phyloP scores from a whole-genome alignment of 1,284 basidiomycete species.

The Amylostereum areolatum region DNA sequence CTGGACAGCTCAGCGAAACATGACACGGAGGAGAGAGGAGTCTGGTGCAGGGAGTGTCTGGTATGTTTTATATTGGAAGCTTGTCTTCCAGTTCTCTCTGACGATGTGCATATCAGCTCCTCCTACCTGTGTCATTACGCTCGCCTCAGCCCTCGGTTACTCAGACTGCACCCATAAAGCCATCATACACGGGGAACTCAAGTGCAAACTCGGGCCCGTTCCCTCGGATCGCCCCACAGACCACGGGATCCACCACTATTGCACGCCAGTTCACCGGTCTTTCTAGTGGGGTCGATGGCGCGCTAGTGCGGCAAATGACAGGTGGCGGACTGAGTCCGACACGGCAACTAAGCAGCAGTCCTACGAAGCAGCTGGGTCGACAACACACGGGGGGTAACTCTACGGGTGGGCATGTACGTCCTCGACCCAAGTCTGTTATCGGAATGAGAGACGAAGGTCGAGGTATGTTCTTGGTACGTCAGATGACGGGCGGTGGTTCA shows the following conservation, averaged over 20 bases:
- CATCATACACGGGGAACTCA: conserved; percentile 40
- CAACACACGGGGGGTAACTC: conserved; percentile 15
- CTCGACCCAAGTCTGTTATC: conserved; percentile 30
- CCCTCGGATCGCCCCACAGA: conserved; percentile 38
- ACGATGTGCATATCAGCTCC: conserved; percentile 36
- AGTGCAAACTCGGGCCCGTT: conserved; percentile 34
- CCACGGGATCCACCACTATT: conserved; percentile 65
- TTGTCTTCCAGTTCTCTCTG: background rate
- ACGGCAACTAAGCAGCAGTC: conserved; percentile 34
- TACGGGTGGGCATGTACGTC: conserved; percentile 10
- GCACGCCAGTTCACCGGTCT: conserved; percentile 71
- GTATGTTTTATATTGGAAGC: conserved; percentile 34
- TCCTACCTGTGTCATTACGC: conserved; percentile 44
- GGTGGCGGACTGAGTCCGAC: conserved; percentile 63
- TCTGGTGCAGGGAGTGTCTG: conserved; percentile 80
- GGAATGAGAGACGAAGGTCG: conserved; percentile 30
- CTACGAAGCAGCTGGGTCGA: conserved; percentile 21
- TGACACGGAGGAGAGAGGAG: conserved; percentile 51
- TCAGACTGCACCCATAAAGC: conserved; percentile 35
- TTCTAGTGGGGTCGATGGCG: conserved; percentile 34
- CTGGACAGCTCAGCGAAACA: conserved; percentile 78
- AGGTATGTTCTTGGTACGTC: conserved; percentile 41
- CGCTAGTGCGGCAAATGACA: conserved; percentile 52
- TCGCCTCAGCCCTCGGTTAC: conserved; percentile 42
- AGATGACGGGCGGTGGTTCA: conserved; percentile 57